Evolutionary conservation across 768 basidiomycete genomes (phyloP), one percentile per base, ranked within the genome.

Genomic region (Auricularia auricula-judae): DNA sequence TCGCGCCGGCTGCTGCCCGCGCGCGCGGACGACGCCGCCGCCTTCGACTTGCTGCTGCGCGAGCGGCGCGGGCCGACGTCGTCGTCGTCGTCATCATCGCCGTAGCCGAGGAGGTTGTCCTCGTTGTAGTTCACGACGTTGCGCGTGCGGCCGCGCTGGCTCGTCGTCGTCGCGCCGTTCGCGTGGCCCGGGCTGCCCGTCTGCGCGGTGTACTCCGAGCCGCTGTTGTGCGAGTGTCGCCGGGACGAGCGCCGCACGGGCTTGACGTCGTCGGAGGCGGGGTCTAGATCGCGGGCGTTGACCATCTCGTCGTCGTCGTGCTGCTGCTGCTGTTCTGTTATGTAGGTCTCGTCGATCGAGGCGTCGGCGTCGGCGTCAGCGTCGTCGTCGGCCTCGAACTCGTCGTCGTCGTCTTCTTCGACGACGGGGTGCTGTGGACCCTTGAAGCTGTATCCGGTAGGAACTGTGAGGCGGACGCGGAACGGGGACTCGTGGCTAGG

Each of bases 21-120:
- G 64, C 62, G 3, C 29, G 29, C 29, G 84, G 80, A 3, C 75
- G 80, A n/a, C 39, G 43, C 7, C 34, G 23, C 12, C 61, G n/a
- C 61, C 18, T 35, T 62, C 35, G 5, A n/a, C 61, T 21, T 4
- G 34, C 16, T 12, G 8, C n/a, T 18, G n/a, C 36, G 60, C 33
- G 60, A 35, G 34, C 60, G 34, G 18, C 36, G 61, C 23, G 43
- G 61, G 47, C 80, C 78, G 61, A 80, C 76, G 63, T 85, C 82
- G 39, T 77, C 78, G 29, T 84, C 82, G 42, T 82, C 85, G 59
- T 80, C 80, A 62, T 80, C 80, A 61, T 82, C 80, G 12, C 74
- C 68, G 66, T 64, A 33, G 64, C 63, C 60, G 63, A 42, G n/a
- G 16, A 63, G 62, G 35, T 74, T 74, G 36, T 61, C 34, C 44